These are phyloP conservation scores for Hibiscus tridactylites DNA, from an alignment of 345 rosid genomes.

Conservation along the genomic window DNA sequence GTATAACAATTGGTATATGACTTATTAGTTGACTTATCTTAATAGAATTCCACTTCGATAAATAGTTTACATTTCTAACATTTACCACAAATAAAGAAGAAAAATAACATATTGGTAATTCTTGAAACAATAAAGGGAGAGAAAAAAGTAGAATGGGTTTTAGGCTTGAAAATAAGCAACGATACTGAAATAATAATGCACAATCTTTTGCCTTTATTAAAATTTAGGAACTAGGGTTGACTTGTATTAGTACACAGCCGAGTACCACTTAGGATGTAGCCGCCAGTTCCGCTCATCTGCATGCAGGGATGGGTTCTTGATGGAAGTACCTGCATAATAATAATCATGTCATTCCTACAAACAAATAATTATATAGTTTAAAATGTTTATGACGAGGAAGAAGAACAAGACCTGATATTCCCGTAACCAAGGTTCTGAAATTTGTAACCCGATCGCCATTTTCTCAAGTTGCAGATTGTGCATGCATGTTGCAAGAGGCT, in stretches of 20 bases:
- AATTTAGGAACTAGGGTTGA: neutral
- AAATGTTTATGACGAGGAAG: neutral
- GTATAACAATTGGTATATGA: no score
- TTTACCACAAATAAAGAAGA: no score
- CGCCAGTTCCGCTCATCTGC: slow-evolving; percentile 88
- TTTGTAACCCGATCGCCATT: slow-evolving; percentile 77
- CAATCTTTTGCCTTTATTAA: neutral
- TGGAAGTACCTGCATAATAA: slow-evolving; percentile 52
- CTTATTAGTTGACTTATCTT: no score
- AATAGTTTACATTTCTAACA: neutral
- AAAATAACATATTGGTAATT: neutral
- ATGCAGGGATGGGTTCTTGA: slow-evolving; percentile 89
- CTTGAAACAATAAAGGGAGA: no score
- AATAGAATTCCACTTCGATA: neutral
- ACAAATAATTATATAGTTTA: neutral
- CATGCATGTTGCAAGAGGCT: slow-evolving; percentile 59
- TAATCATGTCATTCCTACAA: neutral
- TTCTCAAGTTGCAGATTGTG: slow-evolving; percentile 68
- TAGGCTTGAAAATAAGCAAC: neutral
- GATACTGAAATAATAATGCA: neutral
- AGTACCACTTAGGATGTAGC: slow-evolving; percentile 79
- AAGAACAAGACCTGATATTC: slow-evolving; percentile 65
- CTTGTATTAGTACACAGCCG: slow-evolving; percentile 26
- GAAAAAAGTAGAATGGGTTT: neutral
- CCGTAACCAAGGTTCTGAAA: slow-evolving; percentile 94